A percentile compares a stretch with the other conserved stretches of the same genome.
Conservation (phyloP, 1,284 basidiomycete genomes). For the Pterulicium gracile region DNA sequence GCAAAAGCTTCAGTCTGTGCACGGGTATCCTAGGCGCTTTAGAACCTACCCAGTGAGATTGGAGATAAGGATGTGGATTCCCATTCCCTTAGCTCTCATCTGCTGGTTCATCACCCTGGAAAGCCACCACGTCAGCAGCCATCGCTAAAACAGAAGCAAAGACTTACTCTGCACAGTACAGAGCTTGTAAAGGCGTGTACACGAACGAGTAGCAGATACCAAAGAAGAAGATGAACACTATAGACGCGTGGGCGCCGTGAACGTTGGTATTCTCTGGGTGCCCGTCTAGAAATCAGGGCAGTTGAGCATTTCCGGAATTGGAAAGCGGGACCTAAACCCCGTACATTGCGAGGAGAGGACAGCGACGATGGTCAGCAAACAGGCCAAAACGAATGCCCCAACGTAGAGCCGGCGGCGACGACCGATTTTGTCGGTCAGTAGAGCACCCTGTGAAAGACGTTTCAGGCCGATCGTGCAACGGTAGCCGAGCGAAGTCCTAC, state of each 20-base stretch:
- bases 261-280: constrained; percentile 14
- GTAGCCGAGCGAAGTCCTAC: constrained; percentile 5
- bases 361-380: constrained; percentile 15
- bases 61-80: constrained; percentile 18
- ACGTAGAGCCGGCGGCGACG: constrained; percentile 16
- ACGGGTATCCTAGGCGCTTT: neutral
- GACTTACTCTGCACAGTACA: constrained; percentile 19
- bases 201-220: constrained; percentile 18
- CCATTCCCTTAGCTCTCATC: constrained; percentile 21
- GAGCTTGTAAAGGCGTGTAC: constrained; percentile 18
- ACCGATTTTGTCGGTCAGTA: constrained; percentile 16
- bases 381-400: constrained; percentile 15
- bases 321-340: neutral
- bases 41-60: constrained; percentile 15
- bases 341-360: constrained; percentile 16
- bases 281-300: constrained; percentile 10
- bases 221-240: constrained; percentile 18
- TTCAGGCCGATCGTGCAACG: neutral
- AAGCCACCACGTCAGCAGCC: neutral
- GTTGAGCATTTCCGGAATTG: neutral
- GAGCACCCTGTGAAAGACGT: constrained; percentile 12
- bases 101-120: constrained; percentile 18
- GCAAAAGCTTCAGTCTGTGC: neutral
- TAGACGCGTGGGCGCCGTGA: constrained; percentile 17
- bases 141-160: neutral